Conservation (phyloP, 139 green algal genomes). For the Desmodesmus armatus region DNA sequence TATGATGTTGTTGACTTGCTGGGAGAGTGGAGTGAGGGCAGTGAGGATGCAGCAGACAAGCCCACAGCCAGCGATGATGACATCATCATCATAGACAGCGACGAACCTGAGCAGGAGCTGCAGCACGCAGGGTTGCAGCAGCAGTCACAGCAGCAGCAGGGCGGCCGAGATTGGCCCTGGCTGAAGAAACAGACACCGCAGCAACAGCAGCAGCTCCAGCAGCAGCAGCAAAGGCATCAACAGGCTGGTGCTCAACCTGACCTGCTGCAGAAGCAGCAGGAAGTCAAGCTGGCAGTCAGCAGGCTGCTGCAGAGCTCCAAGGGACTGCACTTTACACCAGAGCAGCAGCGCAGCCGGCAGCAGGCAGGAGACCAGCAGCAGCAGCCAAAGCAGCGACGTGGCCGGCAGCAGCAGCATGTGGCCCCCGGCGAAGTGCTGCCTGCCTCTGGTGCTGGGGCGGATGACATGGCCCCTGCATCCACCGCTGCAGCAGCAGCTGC, state of each 20-base stretch:
- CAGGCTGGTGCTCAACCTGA: not conserved
- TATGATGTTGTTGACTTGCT: slow-evolving; percentile 19
- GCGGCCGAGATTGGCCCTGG: slow-evolving; percentile 3
- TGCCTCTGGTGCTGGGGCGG: not conserved
- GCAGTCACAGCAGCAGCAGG: not conserved
- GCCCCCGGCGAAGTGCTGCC: not conserved
- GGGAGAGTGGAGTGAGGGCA: not conserved
- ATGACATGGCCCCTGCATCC: not conserved
- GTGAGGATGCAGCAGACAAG: not conserved
- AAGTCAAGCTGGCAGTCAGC: not conserved
- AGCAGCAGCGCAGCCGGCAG: slow-evolving; percentile 2
- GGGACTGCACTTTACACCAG: not conserved
- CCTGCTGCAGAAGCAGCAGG: not conserved
- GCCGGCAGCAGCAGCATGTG: not conserved
- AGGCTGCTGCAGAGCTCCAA: slow-evolving; percentile 10
- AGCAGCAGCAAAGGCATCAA: not conserved
- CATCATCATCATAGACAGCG: not conserved
- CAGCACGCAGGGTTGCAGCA: too few species aligned
- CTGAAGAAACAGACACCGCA: not conserved
- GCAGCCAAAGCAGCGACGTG: not conserved
- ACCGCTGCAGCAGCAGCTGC: not conserved
- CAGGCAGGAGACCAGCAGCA: not conserved
- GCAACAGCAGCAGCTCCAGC: slow-evolving; percentile 19
- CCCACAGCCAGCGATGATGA: not conserved
- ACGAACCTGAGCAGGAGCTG: not conserved